Conservation (phyloP, 129 eudicot species). For the Kitagawia praeruptora region DNA sequence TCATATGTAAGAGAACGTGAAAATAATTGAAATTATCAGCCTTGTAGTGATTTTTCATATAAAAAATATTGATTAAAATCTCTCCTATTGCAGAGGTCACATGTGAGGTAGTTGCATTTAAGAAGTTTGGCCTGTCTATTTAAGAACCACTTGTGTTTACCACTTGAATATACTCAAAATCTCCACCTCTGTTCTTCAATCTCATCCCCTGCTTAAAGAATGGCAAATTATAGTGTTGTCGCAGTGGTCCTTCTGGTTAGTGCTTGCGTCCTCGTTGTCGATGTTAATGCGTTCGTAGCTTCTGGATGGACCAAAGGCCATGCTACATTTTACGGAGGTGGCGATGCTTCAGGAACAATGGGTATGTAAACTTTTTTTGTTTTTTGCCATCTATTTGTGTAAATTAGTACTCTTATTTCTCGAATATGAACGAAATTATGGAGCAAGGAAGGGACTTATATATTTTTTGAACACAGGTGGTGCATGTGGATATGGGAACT, state of each 20-base stretch:
- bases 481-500: constrained; percentile 82
- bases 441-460: background rate
- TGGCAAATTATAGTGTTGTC: constrained; percentile 18
- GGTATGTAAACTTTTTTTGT: constrained; percentile 36
- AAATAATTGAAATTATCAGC: constrained; percentile 36
- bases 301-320: constrained; percentile 57
- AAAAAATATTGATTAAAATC: background rate
- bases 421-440: background rate
- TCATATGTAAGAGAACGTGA: constrained; percentile 26
- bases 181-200: background rate
- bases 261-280: constrained; percentile 15
- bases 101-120: constrained; percentile 55
- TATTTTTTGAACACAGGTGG: constrained; percentile 42
- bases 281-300: constrained; percentile 43
- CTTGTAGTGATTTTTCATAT: constrained; percentile 20
- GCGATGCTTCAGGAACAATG: constrained; percentile 95
- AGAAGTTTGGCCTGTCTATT: constrained; percentile 22
- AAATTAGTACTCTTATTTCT: background rate
- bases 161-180: constrained; percentile 15
- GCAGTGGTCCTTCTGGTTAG: constrained; percentile 15
- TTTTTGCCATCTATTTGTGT: background rate
- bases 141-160: constrained; percentile 21
- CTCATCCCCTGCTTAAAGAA: constrained; percentile 9
- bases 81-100: constrained; percentile 30
- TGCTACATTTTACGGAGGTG: constrained; percentile 93